Conservation (phyloP, 2,329 filamentous ascomycete genomes). For the Phialocephala sp. region DNA sequence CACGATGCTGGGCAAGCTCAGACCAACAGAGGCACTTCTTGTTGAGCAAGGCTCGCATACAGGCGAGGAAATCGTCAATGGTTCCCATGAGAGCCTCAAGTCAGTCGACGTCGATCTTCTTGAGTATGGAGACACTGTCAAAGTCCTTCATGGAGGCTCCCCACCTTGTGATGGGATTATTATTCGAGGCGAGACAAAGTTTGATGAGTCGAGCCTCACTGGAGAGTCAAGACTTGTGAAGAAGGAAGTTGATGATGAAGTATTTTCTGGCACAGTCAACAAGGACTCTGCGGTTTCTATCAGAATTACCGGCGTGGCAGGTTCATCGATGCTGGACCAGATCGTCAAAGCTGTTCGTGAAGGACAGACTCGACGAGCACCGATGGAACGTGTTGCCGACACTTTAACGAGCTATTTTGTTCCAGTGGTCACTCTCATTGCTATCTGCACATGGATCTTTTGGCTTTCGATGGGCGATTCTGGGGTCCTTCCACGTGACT, state of each 20-base stretch:
- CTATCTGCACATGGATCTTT: conserved; percentile 71
- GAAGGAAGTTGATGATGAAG: conserved; percentile 66
- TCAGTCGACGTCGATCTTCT: conserved; percentile 58
- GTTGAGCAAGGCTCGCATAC: conserved; percentile 51
- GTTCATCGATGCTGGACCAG: conserved; percentile 78
- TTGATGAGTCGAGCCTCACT: conserved; percentile 91
- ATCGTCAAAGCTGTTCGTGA: conserved; percentile 80
- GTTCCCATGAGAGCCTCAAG: conserved; percentile 23
- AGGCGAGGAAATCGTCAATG: conserved; percentile 11
- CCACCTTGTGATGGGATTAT: conserved; percentile 83
- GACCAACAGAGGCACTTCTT: conserved; percentile 77
- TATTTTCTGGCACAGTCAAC: conserved; percentile 79
- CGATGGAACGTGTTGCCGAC: conserved; percentile 77
- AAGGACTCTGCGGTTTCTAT: conserved; percentile 67
- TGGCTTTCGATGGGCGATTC: conserved; percentile 71
- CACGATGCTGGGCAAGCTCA: conserved; percentile 75
- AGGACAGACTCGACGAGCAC: conserved; percentile 76
- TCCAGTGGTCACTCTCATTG: conserved; percentile 71
- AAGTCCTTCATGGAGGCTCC: conserved; percentile 78
- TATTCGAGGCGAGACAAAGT: conserved; percentile 66
- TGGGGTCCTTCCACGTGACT: conserved; percentile 61
- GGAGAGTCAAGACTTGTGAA: conserved; percentile 73
- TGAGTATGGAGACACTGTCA: conserved; percentile 75
- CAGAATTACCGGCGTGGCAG: conserved; percentile 66
- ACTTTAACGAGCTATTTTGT: conserved; percentile 78